phyloP scores from a whole-genome alignment of 257 asterid genomes.

The Primulina huaijiensis region DNA sequence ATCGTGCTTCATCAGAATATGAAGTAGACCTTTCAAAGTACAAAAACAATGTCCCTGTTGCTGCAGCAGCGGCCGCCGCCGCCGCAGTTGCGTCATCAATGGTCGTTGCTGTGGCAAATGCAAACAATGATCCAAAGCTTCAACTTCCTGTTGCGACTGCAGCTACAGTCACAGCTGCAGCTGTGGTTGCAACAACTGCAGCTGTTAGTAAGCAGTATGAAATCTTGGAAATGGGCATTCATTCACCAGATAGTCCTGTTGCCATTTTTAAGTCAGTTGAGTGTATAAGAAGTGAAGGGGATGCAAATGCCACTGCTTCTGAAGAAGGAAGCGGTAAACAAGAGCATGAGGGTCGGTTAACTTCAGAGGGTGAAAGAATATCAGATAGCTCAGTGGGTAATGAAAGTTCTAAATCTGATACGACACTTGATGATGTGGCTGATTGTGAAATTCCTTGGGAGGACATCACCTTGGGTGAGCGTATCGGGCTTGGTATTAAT shows the following conservation, averaged over 20 bases:
- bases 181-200: constrained; percentile 81
- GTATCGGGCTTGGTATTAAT: constrained; percentile 93
- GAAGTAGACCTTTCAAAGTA: constrained; percentile 41
- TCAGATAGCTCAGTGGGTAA: constrained; percentile 79
- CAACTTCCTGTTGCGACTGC: constrained; percentile 92
- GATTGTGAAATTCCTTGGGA: constrained; percentile 96
- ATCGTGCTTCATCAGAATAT: constrained; percentile 37
- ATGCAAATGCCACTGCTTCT: constrained; percentile 33
- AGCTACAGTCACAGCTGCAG: constrained; percentile 91
- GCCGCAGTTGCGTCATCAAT: constrained; percentile 94
- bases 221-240: constrained; percentile 44
- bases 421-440: constrained; percentile 78
- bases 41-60: constrained; percentile 60
- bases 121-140: constrained; percentile 41
- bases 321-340: constrained; percentile 50
- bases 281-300: constrained; percentile 53
- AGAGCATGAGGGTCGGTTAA: constrained; percentile 53
- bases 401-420: constrained; percentile 74
- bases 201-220: constrained; percentile 74
- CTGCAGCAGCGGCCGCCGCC: constrained; percentile 86
- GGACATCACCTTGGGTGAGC: constrained; percentile 95
- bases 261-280: constrained; percentile 33
- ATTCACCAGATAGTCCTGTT: constrained; percentile 45
- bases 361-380: constrained; percentile 72
- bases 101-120: constrained; percentile 74